phyloP scores from a whole-genome alignment of 2,329 filamentous ascomycete genomes.

The Colletotrichum sublineola region DNA sequence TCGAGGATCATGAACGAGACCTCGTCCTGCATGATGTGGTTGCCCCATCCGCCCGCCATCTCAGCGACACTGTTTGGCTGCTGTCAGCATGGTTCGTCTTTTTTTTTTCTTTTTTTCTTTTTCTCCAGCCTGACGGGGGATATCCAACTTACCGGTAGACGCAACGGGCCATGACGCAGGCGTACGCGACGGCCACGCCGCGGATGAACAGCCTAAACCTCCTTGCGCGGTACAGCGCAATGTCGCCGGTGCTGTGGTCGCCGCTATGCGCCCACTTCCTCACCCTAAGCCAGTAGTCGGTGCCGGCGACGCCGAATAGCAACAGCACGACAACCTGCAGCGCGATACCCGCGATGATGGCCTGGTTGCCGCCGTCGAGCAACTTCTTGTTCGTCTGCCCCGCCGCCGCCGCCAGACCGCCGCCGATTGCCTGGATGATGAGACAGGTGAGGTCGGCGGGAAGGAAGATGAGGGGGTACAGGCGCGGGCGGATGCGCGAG shows the following conservation, averaged over 20 bases:
- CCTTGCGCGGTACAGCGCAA: slow-evolving; percentile 57
- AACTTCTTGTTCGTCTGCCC: slow-evolving; percentile 55
- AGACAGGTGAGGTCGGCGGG: slow-evolving; percentile 71
- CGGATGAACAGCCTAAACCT: slow-evolving; percentile 60
- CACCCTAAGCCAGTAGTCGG: slow-evolving; percentile 62
- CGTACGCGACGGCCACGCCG: slow-evolving; percentile 61
- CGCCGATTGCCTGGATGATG: slow-evolving; percentile 70
- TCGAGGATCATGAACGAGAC: slow-evolving; percentile 71
- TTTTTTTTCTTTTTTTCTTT: slow-evolving; percentile 18
- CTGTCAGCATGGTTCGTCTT: background rate
- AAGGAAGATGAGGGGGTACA: slow-evolving; percentile 71
- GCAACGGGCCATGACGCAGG: slow-evolving; percentile 63
- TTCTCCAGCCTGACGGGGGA: background rate
- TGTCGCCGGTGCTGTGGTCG: slow-evolving; percentile 44
- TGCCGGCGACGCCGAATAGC: slow-evolving; percentile 58
- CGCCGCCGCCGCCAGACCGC: slow-evolving; percentile 66
- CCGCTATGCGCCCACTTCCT: slow-evolving; percentile 53
- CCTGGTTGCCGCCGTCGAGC: slow-evolving; percentile 61
- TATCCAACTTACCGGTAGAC: slow-evolving; percentile 61
- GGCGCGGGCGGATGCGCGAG: slow-evolving; percentile 64
- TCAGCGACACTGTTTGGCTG: slow-evolving; percentile 66
- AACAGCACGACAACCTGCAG: slow-evolving; percentile 66
- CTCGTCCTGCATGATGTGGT: slow-evolving; percentile 73
- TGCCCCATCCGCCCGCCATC: slow-evolving; percentile 75
- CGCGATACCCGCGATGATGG: slow-evolving; percentile 67